Conservation (phyloP, 768 basidiomycete species). For the Lactarius deliciosus region DNA sequence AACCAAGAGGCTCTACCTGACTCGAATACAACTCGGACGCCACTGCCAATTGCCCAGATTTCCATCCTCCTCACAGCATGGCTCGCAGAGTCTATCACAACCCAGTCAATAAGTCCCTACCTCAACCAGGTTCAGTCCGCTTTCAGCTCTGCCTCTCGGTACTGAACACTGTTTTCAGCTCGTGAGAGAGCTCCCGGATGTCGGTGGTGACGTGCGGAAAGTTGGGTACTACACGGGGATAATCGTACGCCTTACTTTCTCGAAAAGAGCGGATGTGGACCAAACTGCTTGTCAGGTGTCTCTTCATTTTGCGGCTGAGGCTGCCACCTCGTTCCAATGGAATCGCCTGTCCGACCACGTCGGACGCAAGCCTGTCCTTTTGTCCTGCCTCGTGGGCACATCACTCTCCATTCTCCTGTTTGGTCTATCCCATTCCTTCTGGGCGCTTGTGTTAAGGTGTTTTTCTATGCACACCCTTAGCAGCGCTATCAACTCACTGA, state of each 20-base stretch:
- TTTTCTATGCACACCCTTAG: neutral
- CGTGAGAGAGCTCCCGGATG: neutral
- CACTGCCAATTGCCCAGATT: neutral
- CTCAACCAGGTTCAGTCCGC: neutral
- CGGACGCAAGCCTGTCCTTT: neutral
- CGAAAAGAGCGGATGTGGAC: neutral
- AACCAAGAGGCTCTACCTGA: neutral
- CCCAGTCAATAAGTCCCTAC: neutral
- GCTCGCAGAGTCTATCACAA: neutral
- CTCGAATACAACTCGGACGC: neutral
- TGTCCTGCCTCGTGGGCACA: neutral
- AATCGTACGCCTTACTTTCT: neutral
- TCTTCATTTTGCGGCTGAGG: neutral
- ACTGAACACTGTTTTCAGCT: neutral
- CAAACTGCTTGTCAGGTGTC: neutral
- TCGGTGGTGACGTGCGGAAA: neutral
- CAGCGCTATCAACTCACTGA: neutral
- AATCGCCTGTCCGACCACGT: neutral
- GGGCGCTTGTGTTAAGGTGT: neutral
- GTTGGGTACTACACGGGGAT: neutral
- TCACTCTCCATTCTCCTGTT: neutral
- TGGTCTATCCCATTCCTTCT: neutral
- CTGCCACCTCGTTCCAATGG: neutral
- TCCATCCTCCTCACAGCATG: neutral
- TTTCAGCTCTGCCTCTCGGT: neutral